Base-by-base conservation (phyloP, 2,329 filamentous ascomycete genomes). In the Mariannaea sp. region DNA sequence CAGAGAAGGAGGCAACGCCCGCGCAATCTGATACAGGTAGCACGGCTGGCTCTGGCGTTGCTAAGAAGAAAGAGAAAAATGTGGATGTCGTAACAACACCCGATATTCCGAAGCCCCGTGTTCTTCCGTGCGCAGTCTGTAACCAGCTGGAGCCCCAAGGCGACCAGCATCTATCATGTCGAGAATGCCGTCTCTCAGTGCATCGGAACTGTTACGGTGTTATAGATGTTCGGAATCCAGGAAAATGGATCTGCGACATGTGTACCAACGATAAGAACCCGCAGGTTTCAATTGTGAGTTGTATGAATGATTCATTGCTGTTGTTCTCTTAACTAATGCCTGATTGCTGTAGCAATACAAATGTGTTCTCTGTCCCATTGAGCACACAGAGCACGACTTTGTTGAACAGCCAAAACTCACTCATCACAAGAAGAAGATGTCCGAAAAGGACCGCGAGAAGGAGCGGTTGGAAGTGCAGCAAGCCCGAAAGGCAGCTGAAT, bases 171-270 rank as follows among this genome's bases (percentile, higher is more conserved):
- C 70, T 95, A 13, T 85, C 87, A 33, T 99, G 94, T 71, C 83
- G 85, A 42, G 91, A 96, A 66, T 99, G 94, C 71, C 88, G 91
- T 47, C 76, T 99, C 71, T 92, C 92, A 3, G 93, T 97, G 19
- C 94, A 99, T 72, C 88, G 89, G 48, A 85, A 85, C 57, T 99
- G 94, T 73, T 99, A 97, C 68, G 94, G 94, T n/a, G 80, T 97
- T 26, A 61, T 82, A 32, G 84, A 87, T 39, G 85, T 87, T 51
- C 84, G 89, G 35, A 81, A 80, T 48, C 81, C 84, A 26, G 82
- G 80, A 38, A 96, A 96, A 72, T 99, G 94, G 94, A 84, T 88
- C 33, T 99, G 94, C 71, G 94, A 97, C 73, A 96, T 92, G 83
- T 99, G 94, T 72, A 80, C 86, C 30, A 99, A 99, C 68, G 94